A percentile compares a stretch with the other conserved stretches of the same genome.
Evolutionary conservation across 176 grass and related monocot species (phyloP).

Genomic region (Carex kokanica): DNA sequence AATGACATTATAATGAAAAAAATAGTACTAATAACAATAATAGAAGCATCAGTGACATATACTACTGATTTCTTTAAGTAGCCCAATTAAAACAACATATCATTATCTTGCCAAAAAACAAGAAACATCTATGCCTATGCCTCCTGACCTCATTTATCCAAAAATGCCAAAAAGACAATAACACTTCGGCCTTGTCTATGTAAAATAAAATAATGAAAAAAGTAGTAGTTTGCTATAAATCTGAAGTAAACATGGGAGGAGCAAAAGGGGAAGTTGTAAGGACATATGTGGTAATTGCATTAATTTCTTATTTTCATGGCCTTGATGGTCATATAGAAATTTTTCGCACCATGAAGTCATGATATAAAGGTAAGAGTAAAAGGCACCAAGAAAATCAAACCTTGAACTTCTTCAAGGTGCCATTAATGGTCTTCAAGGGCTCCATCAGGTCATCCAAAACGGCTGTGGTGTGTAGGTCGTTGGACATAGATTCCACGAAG

Average conservation of each 20-base stretch:
- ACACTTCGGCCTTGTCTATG: neutral
- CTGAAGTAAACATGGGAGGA: neutral
- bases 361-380: neutral
- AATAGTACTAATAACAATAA: neutral
- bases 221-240: neutral
- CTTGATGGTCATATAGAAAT: neutral
- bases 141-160: neutral
- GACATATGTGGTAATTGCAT: neutral
- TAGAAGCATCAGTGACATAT: neutral
- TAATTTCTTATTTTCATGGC: neutral
- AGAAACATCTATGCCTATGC: neutral
- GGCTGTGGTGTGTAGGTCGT: slow-evolving; percentile 75
- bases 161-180: neutral
- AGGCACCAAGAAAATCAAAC: slow-evolving; percentile 24
- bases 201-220: neutral
- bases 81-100: neutral
- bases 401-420: slow-evolving; percentile 82
- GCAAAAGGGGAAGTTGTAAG: neutral
- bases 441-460: slow-evolving; percentile 85
- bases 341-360: neutral
- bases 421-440: slow-evolving; percentile 77
- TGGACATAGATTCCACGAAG: slow-evolving; percentile 69
- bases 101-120: neutral
- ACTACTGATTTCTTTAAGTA: neutral
- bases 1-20: neutral